These are phyloP conservation scores for Tuber melanosporum DNA, from an alignment of 495 filamentous ascomycete species.

Conservation along the genomic window DNA sequence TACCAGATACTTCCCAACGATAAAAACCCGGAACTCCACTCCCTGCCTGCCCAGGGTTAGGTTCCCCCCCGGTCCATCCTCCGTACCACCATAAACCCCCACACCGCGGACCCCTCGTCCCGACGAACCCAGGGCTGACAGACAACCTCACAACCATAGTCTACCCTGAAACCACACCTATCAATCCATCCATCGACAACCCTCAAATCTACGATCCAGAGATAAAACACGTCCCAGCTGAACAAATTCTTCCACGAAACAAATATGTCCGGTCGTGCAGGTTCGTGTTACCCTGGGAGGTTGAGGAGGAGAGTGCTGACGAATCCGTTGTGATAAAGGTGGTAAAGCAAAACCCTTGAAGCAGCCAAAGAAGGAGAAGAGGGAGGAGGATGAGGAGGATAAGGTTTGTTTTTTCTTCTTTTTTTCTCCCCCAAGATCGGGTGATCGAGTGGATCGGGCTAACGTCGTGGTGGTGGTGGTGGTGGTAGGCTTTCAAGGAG, in stretches of 20 bases:
- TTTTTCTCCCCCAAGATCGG: not conserved
- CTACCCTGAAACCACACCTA: not conserved
- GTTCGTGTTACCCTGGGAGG: conserved; percentile 8
- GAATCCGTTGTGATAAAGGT: conserved; percentile 19
- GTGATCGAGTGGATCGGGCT: conserved; percentile 1
- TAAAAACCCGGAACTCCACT: not conserved
- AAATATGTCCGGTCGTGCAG: conserved; percentile 40
- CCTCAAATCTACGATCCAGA: conserved; percentile 9
- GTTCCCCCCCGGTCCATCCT: not conserved
- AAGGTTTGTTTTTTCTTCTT: conserved; percentile 9
- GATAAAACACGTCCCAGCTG: conserved; percentile 4
- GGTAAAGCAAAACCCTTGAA: conserved; percentile 43
- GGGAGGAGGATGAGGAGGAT: conserved; percentile 39
- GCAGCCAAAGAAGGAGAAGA: conserved; percentile 41
- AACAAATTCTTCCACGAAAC: conserved; percentile 1
- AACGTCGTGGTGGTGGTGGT: conserved; percentile 4
- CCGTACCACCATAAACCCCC: not conserved
- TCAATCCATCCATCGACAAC: not conserved
- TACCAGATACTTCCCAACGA: not conserved
- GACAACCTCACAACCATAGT: not conserved
- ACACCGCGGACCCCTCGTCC: not conserved
- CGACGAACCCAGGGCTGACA: not conserved
- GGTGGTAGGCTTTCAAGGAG: conserved; percentile 39
- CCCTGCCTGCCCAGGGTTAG: not conserved
- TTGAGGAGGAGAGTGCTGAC: conserved; percentile 3